phyloP scores from a whole-genome alignment of 805 yeast genomes.

The Yamadazyma laniorum region DNA sequence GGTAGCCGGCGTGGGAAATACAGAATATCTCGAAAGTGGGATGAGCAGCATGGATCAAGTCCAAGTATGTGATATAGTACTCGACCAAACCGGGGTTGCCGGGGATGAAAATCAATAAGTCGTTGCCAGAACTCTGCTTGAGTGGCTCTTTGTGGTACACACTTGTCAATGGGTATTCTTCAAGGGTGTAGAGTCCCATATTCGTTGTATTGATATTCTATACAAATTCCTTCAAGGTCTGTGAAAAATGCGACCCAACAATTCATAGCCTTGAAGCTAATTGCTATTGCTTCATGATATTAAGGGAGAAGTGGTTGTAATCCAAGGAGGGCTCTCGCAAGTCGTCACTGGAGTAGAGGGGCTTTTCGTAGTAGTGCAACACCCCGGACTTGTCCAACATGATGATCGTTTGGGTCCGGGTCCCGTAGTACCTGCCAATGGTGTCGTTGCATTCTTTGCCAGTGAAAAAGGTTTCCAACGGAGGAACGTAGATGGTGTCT shows the following conservation, averaged over 20 bases:
- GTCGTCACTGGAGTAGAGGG: constrained; percentile 39
- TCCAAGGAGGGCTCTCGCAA: background rate
- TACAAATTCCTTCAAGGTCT: background rate
- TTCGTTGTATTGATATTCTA: background rate
- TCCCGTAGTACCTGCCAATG: constrained; percentile 69
- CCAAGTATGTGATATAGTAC: constrained; percentile 57
- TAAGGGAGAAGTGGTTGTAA: constrained; percentile 1
- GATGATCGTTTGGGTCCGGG: constrained; percentile 82
- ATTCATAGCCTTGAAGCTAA: constrained; percentile 6
- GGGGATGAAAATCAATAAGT: constrained; percentile 58
- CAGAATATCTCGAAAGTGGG: constrained; percentile 54
- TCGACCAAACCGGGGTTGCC: constrained; percentile 77
- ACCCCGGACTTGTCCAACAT: constrained; percentile 51
- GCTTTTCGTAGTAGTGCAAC: constrained; percentile 61
- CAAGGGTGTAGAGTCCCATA: constrained; percentile 15
- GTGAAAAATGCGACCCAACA: no score
- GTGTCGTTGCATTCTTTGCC: constrained; percentile 11
- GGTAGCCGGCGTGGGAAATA: constrained; percentile 64
- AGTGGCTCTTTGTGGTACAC: constrained; percentile 23
- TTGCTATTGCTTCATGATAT: constrained; percentile 11
- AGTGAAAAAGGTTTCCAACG: constrained; percentile 35
- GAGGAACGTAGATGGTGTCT: constrained; percentile 71
- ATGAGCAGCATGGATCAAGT: constrained; percentile 35
- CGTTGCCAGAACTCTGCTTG: constrained; percentile 18
- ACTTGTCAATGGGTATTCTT: constrained; percentile 25